Evolutionary conservation across 768 basidiomycete genomes (phyloP), one percentile per base, ranked within the genome.

Genomic region (Naganishia friedmannii): DNA sequence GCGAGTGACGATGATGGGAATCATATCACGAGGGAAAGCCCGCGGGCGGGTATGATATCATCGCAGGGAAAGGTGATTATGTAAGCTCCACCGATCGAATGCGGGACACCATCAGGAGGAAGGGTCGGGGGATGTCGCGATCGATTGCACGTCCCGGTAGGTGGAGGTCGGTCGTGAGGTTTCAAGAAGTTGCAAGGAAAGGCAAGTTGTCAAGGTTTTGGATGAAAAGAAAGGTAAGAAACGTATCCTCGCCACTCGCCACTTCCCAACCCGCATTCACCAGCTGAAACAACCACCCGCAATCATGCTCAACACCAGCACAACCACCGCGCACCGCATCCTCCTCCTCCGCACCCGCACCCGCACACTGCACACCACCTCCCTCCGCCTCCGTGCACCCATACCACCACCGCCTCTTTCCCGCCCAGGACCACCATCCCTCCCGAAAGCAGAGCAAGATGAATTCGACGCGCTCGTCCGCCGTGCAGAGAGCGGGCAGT

Each of bases 401-500:
- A 13, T 37, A n/a, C 57, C 58, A 19, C 56, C 57, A 10, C 69
- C 58, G 26, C 54, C 67, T 34, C 75, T 79, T 3, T 51, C 72
- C 39, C 69, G 74, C 19, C 78, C 77, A 0, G 76, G 75, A 23
- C 79, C 79, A 39, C 78, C 78, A 23, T 72, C 74, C 1, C 74
- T 80, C 3, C 77, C 79, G 0, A 37, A 73, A 29, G 55, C 69
- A 21, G 78, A 80, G 12, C 79, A 80, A 72, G 77, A 74, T 23
- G 79, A 80, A 66, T 79, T 80, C 67, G 79, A 80, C 15, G 71
- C 71, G 0, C 72, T 78, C 4, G 60, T 78, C 23, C 77, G 77
- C 68, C 71, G 73, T 0, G 73, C 74, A 15, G 65, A 72, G 45
- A 69, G 72, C 3, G 69, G 75, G 9, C 68, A 69, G 32, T 57